Evolutionary conservation across 2,329 filamentous ascomycete species (phyloP), one percentile per base, ranked within the genome.

Genomic region (Cladosporium phlei): DNA sequence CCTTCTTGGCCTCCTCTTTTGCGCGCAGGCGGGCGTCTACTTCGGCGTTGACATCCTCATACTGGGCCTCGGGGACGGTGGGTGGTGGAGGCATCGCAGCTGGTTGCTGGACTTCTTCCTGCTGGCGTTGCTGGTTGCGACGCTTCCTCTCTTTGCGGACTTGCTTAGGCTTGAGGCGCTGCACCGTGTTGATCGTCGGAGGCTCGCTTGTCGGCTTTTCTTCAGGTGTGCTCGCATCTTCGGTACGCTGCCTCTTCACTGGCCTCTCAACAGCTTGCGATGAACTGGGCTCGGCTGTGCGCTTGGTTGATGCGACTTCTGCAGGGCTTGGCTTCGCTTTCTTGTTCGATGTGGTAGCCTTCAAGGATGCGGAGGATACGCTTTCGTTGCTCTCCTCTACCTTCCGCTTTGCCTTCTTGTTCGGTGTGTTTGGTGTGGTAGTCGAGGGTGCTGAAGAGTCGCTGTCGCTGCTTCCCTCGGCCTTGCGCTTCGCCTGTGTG

Each of bases 1-100:
- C 48, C 9, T 51, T 51, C 9, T 55, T 52, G 48, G 57, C 56
- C 14, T 55, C 55, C 25, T 53, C 54, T 46, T 63, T 66, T 3
- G 59, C 59, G 30, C 58, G 55, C 7, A 66, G 47, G 4, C 62
- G 56, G 19, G 56, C 57, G 2, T 58, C 56, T 2, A 64, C 57
- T 46, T 63, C 59, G 6, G 54, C 59, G 1, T 54, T 57, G 22
- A 62, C 50, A 47, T 66, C 62, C 21, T 61, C 58, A 43, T 59
- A 60, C 32, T 58, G 49, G 28, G 58, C 51, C 12, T 39, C 52
- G 3, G 49, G 45, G 25, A 46, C 12, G 12, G 30, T 30, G 10
- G 12, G 5, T 3, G 24, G 16, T 17, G 21, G 20, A 28, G 17
- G 34, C 12, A 19, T 27, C n/a, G 17, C 22, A 14, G 33, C 22